These are phyloP conservation scores for Sarocladium strictum DNA, from an alignment of 2,329 filamentous ascomycete species.

Conservation along the genomic window DNA sequence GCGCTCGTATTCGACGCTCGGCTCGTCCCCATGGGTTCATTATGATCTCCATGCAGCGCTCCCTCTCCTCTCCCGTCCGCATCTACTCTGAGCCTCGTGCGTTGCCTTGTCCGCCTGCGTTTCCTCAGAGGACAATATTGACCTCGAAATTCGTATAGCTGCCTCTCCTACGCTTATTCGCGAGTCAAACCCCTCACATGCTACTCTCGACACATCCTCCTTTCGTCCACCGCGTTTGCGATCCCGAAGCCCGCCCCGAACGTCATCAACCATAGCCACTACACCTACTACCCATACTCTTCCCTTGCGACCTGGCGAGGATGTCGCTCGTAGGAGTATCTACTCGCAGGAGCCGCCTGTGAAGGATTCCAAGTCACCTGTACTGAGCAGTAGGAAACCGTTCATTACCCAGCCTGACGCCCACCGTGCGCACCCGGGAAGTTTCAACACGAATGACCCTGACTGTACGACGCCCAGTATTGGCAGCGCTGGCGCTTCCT, in stretches of 20 bases:
- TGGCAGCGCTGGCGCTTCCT: conserved; percentile 18
- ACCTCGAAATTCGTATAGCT: conserved; percentile 11
- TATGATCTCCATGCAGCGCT: conserved; percentile 59
- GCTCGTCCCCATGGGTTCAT: conserved; percentile 37
- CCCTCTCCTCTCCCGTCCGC: conserved; percentile 56
- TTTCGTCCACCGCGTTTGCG: conserved; percentile 37
- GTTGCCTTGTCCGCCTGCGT: conserved; percentile 26
- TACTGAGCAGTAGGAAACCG: not conserved
- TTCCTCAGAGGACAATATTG: not conserved
- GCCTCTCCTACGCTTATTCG: conserved; percentile 1
- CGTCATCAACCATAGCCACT: conserved; percentile 28
- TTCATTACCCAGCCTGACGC: conserved; percentile 23
- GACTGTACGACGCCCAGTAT: conserved; percentile 9
- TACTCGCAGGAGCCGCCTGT: conserved; percentile 13
- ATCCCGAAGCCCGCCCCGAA: conserved; percentile 49
- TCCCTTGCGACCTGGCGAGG: conserved; percentile 38
- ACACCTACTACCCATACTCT: conserved; percentile 28
- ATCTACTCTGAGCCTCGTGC: conserved; percentile 53
- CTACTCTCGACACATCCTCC: not conserved
- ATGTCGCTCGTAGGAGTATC: conserved; percentile 32
- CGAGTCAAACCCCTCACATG: not conserved
- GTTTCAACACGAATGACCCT: conserved; percentile 14
- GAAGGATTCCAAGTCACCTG: not conserved
- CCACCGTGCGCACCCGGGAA: conserved; percentile 29
- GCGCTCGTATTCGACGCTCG: conserved; percentile 4